Evolutionary conservation across 768 basidiomycete species (phyloP), one percentile per base, ranked within the genome.

Genomic region (Chalciporus sphaerocephalus): DNA sequence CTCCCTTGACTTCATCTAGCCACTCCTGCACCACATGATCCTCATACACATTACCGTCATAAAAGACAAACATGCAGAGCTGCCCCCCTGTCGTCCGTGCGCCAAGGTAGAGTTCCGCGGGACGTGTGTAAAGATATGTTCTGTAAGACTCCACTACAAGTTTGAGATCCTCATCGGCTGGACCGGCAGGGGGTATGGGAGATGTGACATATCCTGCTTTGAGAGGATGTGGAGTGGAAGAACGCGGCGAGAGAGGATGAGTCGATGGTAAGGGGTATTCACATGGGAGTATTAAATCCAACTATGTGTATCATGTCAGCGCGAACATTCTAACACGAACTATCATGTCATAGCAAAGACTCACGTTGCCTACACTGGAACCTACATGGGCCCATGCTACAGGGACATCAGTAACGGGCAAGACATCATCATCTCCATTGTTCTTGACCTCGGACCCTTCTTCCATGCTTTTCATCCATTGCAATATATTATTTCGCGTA

Each of bases 41-140:
- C 2, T 73, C 66, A 36, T 69, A 79, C 4, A 74, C 73, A 50
- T 80, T 76, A 6, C 55, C 60, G 38, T 81, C 79, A 52, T 65
- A 74, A 50, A 43, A 69, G 5, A 67, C 35, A 12, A 53, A 44
- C 36, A 79, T 37, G 2, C 46, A 45, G 30, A 81, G 46, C 27
- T 61, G 57, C 24, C 67, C 56, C 2, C 51, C 53, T 4, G 53
- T 56, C 2, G 65, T 74, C 3, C 58, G 40, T 13, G 75, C 72
- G 2, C 74, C 72, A 0, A 79, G 65, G 51, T 78, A 63, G 13
- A 62, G 47, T 51, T 80, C 74, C 2, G 55, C 65, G 2, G 78
- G 74, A 8, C 75, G 71, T 43, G 68, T 66, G 28, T 69, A 74
- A 10, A 80, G 60, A 50, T 47, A 46, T 11, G 51, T 42, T 38